Percentiles rank a stretch among this genome's conserved stretches.
Evolutionary conservation across 352 stramenopile genomes (phyloP).

Genomic region (Phytopythium helicoides): DNA sequence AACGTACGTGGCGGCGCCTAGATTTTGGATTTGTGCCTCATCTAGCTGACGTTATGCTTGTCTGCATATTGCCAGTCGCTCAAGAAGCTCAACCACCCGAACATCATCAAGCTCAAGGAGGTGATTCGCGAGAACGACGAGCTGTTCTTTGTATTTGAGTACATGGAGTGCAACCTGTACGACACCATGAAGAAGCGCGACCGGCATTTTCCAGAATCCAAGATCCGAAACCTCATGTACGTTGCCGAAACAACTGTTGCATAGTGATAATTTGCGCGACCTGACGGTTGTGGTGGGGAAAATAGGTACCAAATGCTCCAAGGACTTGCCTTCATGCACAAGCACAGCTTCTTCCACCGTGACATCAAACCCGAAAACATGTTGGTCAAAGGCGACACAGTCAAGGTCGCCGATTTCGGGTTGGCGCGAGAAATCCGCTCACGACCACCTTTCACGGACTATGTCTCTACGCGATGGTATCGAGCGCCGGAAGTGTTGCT

Average conservation of each 20-base stretch:
- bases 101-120: slow-evolving; percentile 98
- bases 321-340: slow-evolving; percentile 97
- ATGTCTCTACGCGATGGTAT: slow-evolving; percentile 99
- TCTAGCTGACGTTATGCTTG: slow-evolving; percentile 4
- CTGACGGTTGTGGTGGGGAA: neutral
- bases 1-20: slow-evolving; percentile 77
- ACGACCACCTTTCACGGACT: slow-evolving; percentile 94
- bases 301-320: slow-evolving; percentile 95
- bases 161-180: slow-evolving; percentile 98
- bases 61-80: slow-evolving; percentile 56
- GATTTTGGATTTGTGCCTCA: neutral
- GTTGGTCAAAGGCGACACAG: slow-evolving; percentile 92
- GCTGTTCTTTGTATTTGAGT: slow-evolving; percentile 99
- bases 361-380: slow-evolving; percentile 99
- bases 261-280: neutral
- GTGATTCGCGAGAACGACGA: slow-evolving; percentile 97
- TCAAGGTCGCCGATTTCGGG: slow-evolving; percentile 99
- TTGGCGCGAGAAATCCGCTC: slow-evolving; percentile 94
- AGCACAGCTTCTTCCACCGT: slow-evolving; percentile 97
- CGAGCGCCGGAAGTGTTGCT: slow-evolving; percentile 97
- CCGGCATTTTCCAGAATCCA: slow-evolving; percentile 89
- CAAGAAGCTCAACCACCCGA: slow-evolving; percentile 95
- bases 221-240: slow-evolving; percentile 96
- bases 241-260: neutral
- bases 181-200: slow-evolving; percentile 95